phyloP scores from a whole-genome alignment of 768 basidiomycete species.

The Phaeotremella fagi region DNA sequence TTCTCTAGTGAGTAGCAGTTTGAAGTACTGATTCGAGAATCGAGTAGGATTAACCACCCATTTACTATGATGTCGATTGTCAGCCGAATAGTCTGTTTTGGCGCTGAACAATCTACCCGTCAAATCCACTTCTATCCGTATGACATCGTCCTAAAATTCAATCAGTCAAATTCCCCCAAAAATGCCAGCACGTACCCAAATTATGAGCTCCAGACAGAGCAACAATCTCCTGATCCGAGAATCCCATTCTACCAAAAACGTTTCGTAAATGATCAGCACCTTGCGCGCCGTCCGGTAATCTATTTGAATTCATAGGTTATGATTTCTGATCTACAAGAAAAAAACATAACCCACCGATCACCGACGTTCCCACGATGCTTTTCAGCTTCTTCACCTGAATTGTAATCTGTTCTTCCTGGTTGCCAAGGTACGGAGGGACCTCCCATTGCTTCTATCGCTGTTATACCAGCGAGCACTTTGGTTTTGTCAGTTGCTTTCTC shows the following conservation, averaged over 20 bases:
- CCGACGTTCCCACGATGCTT: conserved; percentile 45
- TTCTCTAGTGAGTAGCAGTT: conserved; percentile 41
- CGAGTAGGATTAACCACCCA: conserved; percentile 50
- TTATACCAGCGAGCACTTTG: conserved; percentile 45
- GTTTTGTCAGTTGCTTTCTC: conserved; percentile 43
- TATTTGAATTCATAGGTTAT: background rate
- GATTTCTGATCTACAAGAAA: background rate
- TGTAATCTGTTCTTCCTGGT: conserved; percentile 47
- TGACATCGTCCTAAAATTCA: conserved; percentile 38
- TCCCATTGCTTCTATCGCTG: conserved; percentile 44
- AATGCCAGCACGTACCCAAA: conserved; percentile 26
- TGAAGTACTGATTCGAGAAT: conserved; percentile 49
- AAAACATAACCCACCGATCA: conserved; percentile 22
- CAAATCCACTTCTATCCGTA: conserved; percentile 48
- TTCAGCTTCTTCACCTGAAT: conserved; percentile 31
- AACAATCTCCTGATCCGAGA: conserved; percentile 49
- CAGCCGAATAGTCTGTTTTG: conserved; percentile 2
- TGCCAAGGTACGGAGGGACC: conserved; percentile 48
- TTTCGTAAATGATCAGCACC: conserved; percentile 47
- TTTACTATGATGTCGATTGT: conserved; percentile 7
- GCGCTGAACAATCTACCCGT: conserved; percentile 28
- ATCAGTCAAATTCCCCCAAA: background rate
- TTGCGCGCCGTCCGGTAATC: conserved; percentile 47
- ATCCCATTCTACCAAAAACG: conserved; percentile 48
- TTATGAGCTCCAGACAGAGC: conserved; percentile 49